These are phyloP conservation scores for Parastagonospora avenae DNA, from an alignment of 2,329 filamentous ascomycete species.

Conservation along the genomic window DNA sequence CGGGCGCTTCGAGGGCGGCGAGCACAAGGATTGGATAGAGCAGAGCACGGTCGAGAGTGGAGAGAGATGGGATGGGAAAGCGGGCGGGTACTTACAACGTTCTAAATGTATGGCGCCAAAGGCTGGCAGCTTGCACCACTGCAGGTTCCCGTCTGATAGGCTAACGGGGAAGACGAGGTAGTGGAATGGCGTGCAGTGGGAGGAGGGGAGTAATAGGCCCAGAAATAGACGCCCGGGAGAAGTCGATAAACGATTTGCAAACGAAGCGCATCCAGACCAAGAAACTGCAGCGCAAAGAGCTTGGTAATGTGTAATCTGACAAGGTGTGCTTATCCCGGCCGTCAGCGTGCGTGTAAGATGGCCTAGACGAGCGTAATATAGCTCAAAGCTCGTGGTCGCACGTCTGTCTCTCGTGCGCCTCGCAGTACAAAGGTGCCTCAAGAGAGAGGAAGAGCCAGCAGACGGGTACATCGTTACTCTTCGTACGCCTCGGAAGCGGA, in stretches of 20 bases:
- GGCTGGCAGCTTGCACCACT: constrained; percentile 36
- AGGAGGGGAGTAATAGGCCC: constrained; percentile 36
- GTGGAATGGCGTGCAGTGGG: constrained; percentile 36
- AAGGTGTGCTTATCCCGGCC: constrained; percentile 26
- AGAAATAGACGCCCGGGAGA: constrained; percentile 50
- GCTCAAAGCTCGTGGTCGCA: constrained; percentile 20
- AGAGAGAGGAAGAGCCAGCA: constrained; percentile 10
- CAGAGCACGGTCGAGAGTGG: constrained; percentile 37
- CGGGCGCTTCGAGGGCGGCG: constrained; percentile 44
- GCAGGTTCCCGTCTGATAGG: constrained; percentile 42
- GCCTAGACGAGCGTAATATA: constrained; percentile 13
- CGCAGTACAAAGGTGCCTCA: constrained; percentile 9
- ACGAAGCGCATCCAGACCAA: constrained; percentile 38
- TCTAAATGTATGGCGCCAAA: constrained; percentile 46
- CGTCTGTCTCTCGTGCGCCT: constrained; percentile 20
- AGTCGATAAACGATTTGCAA: constrained; percentile 40
- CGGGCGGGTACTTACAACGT: constrained; percentile 48
- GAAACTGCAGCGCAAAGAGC: constrained; percentile 29
- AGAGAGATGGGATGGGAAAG: constrained; percentile 40
- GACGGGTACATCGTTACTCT: constrained; percentile 17
- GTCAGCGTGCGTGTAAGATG: constrained; percentile 22
- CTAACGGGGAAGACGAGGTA: constrained; percentile 33
- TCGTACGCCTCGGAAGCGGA: constrained; percentile 25
- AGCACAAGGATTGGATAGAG: constrained; percentile 35
- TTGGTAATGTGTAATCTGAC: constrained; percentile 35